Conservation (phyloP, 306 rosid genomes). For the Phaseolus lunatus region DNA sequence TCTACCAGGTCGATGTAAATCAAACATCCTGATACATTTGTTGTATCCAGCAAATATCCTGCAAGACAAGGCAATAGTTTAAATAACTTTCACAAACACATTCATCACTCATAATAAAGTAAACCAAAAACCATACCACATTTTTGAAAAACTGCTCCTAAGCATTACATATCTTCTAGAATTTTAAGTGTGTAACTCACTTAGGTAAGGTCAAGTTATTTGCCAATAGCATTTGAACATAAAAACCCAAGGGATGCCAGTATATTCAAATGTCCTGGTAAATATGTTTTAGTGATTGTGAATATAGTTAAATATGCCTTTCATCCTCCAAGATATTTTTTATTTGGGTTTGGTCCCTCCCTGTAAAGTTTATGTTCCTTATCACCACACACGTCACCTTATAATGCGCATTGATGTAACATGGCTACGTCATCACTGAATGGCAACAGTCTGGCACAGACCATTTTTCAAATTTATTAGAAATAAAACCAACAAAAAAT, state of each 20-base stretch:
- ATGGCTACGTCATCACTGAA: not conserved
- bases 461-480: not conserved
- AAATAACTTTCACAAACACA: constrained; percentile 5
- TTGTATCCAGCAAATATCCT: constrained; percentile 98
- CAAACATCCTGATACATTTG: constrained; percentile 88
- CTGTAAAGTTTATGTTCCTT: not conserved
- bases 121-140: constrained; percentile 26
- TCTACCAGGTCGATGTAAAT: constrained; percentile 96
- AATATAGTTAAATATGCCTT: not conserved
- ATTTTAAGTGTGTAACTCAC: constrained; percentile 10
- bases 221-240: constrained; percentile 23
- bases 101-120: constrained; percentile 13
- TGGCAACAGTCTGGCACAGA: not conserved
- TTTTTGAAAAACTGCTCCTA: constrained; percentile 3
- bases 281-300: not conserved
- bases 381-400: not conserved
- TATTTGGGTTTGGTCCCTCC: not conserved
- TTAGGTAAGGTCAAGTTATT: constrained; percentile 17
- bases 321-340: not conserved
- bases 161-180: constrained; percentile 22
- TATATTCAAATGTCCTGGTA: constrained; percentile 2
- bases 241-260: constrained; percentile 13
- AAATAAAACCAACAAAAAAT: not conserved
- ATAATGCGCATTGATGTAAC: not conserved
- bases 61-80: constrained; percentile 33